phyloP scores from a whole-genome alignment of 2,329 filamentous ascomycete species.

The Aureobasidium melanogenum region DNA sequence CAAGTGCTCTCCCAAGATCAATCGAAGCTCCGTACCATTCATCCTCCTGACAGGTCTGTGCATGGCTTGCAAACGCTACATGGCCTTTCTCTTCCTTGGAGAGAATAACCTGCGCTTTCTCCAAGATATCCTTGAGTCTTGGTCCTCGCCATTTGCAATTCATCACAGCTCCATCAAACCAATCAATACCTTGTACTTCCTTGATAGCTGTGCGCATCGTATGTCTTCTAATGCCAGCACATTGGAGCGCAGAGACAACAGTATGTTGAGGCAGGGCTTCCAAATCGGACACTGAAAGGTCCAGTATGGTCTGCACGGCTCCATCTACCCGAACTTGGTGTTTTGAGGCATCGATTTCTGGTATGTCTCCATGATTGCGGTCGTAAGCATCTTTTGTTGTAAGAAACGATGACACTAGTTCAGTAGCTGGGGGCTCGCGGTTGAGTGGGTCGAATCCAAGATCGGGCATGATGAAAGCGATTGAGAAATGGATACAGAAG shows the following conservation, averaged over 20 bases:
- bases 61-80: constrained; percentile 48
- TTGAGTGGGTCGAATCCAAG: constrained; percentile 34
- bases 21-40: constrained; percentile 49
- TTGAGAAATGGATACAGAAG: not conserved
- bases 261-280: constrained; percentile 43
- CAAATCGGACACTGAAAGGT: constrained; percentile 40
- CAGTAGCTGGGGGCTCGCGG: constrained; percentile 36
- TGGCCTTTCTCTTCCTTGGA: constrained; percentile 31
- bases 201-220: constrained; percentile 52
- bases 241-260: constrained; percentile 50
- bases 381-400: constrained; percentile 44
- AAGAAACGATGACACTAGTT: constrained; percentile 42
- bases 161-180: constrained; percentile 53
- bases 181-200: constrained; percentile 52
- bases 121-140: constrained; percentile 43
- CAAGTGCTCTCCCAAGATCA: constrained; percentile 40
- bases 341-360: constrained; percentile 19
- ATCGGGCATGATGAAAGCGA: not conserved
- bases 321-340: constrained; percentile 43
- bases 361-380: constrained; percentile 29
- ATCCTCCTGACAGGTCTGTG: constrained; percentile 46
- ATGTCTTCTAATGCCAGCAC: constrained; percentile 52
- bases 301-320: constrained; percentile 35
- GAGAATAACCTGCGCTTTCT: constrained; percentile 34
- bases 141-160: constrained; percentile 51